Base-by-base conservation (phyloP, 2,329 filamentous ascomycete species). In the Sclerotinia trifoliorum region DNA sequence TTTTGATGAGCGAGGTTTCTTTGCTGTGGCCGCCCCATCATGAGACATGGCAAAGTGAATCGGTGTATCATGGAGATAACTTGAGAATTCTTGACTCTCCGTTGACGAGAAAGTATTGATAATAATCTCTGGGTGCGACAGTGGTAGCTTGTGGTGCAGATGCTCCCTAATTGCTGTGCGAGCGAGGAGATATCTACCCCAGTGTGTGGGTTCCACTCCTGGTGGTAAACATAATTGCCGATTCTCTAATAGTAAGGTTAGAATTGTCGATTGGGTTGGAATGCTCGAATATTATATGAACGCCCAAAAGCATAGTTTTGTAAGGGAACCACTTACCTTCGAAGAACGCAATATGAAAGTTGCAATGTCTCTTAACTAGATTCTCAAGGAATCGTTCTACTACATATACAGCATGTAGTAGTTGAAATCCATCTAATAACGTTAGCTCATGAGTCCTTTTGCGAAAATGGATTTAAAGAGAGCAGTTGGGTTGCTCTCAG, bases 341-440 rank as follows among this genome's bases (percentile, higher is more conserved):
- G 60, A 93, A 91, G 80, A 92, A 94, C 21, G 88, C 79, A 70
- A 93, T 78, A 70, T 92, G 85, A 73, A 93, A 93, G 68, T 88
- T 86, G 77, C 90, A 92, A 65, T 88, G 87, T 62, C 89, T 82
- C 66, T 83, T 82, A 54, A 82, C 80, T 21, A 93, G 81, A 67
- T 86, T 83, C 54, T 80, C 78, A 1, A 93, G 81, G 71, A 92
- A 88, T 10, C 80, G 81, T 77, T 94, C 91, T 0, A 92, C 85
- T 1, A 86, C 83, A 75, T 90, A 90, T 5, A 88, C 83, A 0
- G 88, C 89, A 76, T 93, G 90, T 0, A 93, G 81, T 8, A 93
- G 77, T 77, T 93, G 90, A 68, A 90, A 89, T 0, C 90, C 90
- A 62, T 81, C 82, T 84, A 70, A 42, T 49, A 6, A 21, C 26